Percentiles rank a stretch among this genome's conserved stretches.
Evolutionary conservation across 192 early-diverging fungal genomes (phyloP).

Genomic region (Nowakowskiella sp.): DNA sequence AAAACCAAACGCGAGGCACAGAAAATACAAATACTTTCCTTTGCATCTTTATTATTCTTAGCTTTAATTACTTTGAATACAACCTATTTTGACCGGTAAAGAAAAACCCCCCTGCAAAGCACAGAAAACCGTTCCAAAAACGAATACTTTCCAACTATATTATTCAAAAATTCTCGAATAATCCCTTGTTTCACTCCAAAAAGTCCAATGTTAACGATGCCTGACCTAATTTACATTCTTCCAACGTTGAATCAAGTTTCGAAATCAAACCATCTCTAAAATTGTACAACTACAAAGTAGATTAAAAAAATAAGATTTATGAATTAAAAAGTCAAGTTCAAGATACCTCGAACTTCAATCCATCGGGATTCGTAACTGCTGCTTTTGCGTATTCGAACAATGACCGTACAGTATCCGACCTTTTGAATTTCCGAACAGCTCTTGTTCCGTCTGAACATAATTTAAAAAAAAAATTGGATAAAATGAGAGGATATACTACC

Average conservation of each 20-base stretch:
- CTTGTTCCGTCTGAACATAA: constrained; percentile 62
- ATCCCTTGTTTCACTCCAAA: too few relatives aligned
- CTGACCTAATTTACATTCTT: constrained; percentile 48
- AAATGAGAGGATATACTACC: constrained; percentile 20
- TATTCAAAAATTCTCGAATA: too few relatives aligned
- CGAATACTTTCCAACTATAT: too few relatives aligned
- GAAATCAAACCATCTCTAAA: constrained; percentile 60
- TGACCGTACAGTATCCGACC: constrained; percentile 58
- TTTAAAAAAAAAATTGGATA: too few relatives aligned
- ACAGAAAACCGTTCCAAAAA: too few relatives aligned
- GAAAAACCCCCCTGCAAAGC: too few relatives aligned
- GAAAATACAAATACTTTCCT: too few relatives aligned
- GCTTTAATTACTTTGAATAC: too few relatives aligned
- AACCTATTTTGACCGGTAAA: too few relatives aligned
- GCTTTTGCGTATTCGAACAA: constrained; percentile 84
- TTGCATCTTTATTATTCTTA: too few relatives aligned
- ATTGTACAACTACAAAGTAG: constrained; percentile 37
- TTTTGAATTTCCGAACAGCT: constrained; percentile 67
- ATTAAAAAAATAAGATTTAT: constrained; percentile 4
- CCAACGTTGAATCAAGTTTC: constrained; percentile 58
- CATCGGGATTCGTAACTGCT: constrained; percentile 50
- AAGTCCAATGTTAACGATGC: constrained; percentile 43
- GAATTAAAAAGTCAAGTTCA: neutral
- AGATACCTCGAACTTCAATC: constrained; percentile 63
- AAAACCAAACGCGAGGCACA: too few relatives aligned